These are phyloP conservation scores for Aspergillus avenaceus DNA, from an alignment of 495 filamentous ascomycete species.

Conservation along the genomic window DNA sequence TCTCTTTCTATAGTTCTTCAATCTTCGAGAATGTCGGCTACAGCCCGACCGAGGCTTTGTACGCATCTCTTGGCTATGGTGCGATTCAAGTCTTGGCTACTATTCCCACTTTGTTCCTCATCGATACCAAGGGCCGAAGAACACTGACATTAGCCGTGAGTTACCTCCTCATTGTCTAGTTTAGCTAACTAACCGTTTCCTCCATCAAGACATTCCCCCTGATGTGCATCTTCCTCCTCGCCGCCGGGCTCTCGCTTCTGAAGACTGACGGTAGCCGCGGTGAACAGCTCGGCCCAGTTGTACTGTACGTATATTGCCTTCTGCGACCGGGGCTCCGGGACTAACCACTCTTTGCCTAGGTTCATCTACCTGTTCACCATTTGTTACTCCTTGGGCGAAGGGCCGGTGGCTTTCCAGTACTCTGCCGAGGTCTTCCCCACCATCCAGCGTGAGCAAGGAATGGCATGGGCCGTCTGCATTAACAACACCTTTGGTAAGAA, in stretches of 20 bases:
- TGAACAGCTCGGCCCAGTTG: conserved; percentile 23
- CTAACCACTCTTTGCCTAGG: conserved; percentile 17
- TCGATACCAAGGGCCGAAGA: conserved; percentile 77
- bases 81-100: conserved; percentile 68
- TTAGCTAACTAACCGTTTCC: conserved; percentile 30
- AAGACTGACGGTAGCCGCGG: conserved; percentile 21
- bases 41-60: conserved; percentile 52
- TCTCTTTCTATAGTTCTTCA: conserved; percentile 77
- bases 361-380: conserved; percentile 42
- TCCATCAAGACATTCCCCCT: conserved; percentile 76
- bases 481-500: conserved; percentile 44
- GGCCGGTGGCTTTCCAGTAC: conserved; percentile 50
- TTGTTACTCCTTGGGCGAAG: conserved; percentile 44
- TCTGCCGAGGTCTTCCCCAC: conserved; percentile 49
- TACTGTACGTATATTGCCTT: conserved; percentile 17
- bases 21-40: conserved; percentile 63
- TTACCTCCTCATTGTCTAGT: conserved; percentile 7
- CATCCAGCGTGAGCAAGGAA: conserved; percentile 42
- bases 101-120: conserved; percentile 60
- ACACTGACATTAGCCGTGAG: conserved; percentile 43
- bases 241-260: conserved; percentile 57
- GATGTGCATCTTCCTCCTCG: conserved; percentile 68
- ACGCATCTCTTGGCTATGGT: conserved; percentile 62
- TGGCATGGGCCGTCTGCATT: conserved; percentile 43
- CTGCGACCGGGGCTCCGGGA: no score